Base-by-base conservation (phyloP, 306 rosid genomes). In the Fragaria iinumae region DNA sequence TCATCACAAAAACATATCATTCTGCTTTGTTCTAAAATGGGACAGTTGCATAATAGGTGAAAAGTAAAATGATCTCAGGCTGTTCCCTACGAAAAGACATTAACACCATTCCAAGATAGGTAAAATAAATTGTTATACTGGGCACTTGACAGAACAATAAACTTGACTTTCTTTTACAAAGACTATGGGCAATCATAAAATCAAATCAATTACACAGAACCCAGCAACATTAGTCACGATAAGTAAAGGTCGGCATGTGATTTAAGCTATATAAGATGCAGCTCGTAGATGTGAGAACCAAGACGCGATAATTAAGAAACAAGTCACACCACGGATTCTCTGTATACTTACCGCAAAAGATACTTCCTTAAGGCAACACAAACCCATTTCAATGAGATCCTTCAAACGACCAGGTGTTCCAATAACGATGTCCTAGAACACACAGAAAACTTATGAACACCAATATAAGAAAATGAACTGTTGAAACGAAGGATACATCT, bases 401-500 rank as follows among this genome's bases (percentile, higher is more conserved):
- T 87, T 90, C 60, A 95, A 88, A 71, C 99, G 97, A 69, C 99
- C 99, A 68, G 99, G 99, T 47, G 99, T 92, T 85, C 97, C 97
- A 72, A 95, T 92, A 73, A 95, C 92, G 56, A 95, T 89, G 80
- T 95, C 99, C 99, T 95, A 79, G 48, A 49, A 38, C 60, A 69
- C 14, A 50, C 65, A 48, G 47, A 52, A 59, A 49, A 29, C 16
- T 17, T 41, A 32, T 13, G 8, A 41, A 23, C 32, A 69, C 13
- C 44, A 32, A 20, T 66, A n/a, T 17, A 57, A 14, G 45, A 39
- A 55, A 63, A 55, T 18, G 25, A 45, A 36, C 63, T 39, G n/a
- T 13, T 21, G 16, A 44, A 62, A 36, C 11, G 17, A 64, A 29
- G 36, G 10, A 36, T 2, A 20, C 23, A 57, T 11, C 50, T 25